Evolutionary conservation across 2,329 filamentous ascomycete species (phyloP), one percentile per base, ranked within the genome.

Genomic region (Botrytis hyacinthi): DNA sequence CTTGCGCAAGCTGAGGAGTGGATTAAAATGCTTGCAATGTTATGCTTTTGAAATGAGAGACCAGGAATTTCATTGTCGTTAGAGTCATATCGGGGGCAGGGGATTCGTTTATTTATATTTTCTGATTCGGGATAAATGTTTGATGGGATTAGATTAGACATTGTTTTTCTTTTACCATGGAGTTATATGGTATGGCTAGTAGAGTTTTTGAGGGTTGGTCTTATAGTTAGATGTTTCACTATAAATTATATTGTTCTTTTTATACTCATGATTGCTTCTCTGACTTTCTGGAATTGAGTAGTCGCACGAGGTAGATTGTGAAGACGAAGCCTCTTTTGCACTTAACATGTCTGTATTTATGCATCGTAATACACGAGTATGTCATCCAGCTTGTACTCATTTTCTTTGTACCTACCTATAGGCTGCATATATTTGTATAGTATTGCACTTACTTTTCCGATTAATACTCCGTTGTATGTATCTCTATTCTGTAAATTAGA

Each of bases 1-100:
- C 35, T 79, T 26, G 48, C 70, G 2, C 76, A 74, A 2, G 79
- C 78, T 4, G 75, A 78, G 73, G 61, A 51, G 26, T 57, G 14
- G 51, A 29, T 57, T 8, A 18, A 29, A 29, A 29, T 57, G 51
- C n/a, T 57, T 57, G 14, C 14, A 57, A 57, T 18, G n/a, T 57
- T 57, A 9, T 57, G 51, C 14, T 57, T 29, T 16, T 57, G 51
- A 57, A 14, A 57, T n/a, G n/a, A n/a, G 1, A 57, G n/a, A 18
- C 4, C 5, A 29, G 1, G n/a, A 4, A 29, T 8, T 54, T 57
- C 14, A 29, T 57, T 57, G 6, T 57, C n/a, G n/a, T 57, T 54
- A 16, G 12, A 6, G 26, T 1, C 3, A 51, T n/a, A 14, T 6
- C 1, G 26, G 51, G 26, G n/a, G 12, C 14, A 4, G 5, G n/a